Percentiles rank a stretch among this genome's conserved stretches.
Conservation (phyloP, 2,329 filamentous ascomycete genomes). For the Microcyclosporella mali region DNA sequence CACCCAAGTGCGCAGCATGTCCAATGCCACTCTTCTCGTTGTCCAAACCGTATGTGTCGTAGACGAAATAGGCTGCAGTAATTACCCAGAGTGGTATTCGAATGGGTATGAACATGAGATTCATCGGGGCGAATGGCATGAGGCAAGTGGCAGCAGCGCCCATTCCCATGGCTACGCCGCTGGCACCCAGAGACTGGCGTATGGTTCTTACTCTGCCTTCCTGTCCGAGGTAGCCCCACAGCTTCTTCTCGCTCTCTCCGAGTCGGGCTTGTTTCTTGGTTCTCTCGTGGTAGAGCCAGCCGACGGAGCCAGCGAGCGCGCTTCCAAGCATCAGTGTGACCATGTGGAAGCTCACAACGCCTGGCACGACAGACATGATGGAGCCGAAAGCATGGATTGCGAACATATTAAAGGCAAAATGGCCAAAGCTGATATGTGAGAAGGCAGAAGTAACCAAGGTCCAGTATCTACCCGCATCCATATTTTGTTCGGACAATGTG, state of each 20-base stretch:
- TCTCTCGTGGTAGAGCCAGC: slow-evolving; percentile 18
- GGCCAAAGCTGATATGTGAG: slow-evolving; percentile 32
- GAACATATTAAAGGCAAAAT: slow-evolving; percentile 40
- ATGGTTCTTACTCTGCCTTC: background rate
- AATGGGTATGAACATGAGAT: slow-evolving; percentile 34
- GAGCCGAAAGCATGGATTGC: slow-evolving; percentile 34
- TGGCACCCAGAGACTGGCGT: slow-evolving; percentile 32
- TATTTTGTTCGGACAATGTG: slow-evolving; percentile 27
- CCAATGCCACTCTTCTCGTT: slow-evolving; percentile 26
- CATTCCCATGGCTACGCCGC: slow-evolving; percentile 38
- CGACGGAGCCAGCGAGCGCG: slow-evolving; percentile 21
- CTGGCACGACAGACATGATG: slow-evolving; percentile 28
- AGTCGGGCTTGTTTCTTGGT: background rate
- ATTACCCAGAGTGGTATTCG: slow-evolving; percentile 37
- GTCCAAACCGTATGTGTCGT: slow-evolving; percentile 37
- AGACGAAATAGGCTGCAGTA: slow-evolving; percentile 31
- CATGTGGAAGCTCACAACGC: slow-evolving; percentile 25
- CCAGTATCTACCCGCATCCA: slow-evolving; percentile 31
- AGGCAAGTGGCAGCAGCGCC: slow-evolving; percentile 36
- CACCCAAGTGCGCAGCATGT: slow-evolving; percentile 44
- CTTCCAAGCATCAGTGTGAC: slow-evolving; percentile 21
- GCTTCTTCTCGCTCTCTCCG: background rate
- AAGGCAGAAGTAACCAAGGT: slow-evolving; percentile 37
- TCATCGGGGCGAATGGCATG: slow-evolving; percentile 30
- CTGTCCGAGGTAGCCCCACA: background rate